Base-by-base conservation (phyloP, 2,329 filamentous ascomycete species). In the Diaporthe vaccinii region DNA sequence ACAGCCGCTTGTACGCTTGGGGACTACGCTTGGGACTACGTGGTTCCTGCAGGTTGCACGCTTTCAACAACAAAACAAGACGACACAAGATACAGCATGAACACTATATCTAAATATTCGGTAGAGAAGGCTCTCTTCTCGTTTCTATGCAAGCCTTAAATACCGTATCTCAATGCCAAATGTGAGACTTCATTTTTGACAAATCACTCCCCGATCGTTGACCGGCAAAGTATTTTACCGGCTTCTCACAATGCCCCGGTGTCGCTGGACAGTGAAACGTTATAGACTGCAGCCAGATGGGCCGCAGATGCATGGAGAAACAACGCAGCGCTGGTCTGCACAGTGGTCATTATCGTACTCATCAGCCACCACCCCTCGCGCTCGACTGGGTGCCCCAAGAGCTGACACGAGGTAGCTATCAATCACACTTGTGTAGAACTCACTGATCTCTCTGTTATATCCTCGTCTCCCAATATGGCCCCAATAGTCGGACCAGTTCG, bases 401-500 rank as follows among this genome's bases (percentile, higher is more conserved):
- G 36, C 36, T 39, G 10, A 4, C 36, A 14, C 2, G 36, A 39
- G 3, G 36, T 12, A 39, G 36, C 3, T 39, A 39, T 12, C 36
- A 39, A 39, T 39, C 10, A 39, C 12, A 39, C 14, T 39, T 12
- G 12, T 44, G 41, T 20, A 44, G 41, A 20, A 15, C 15, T 51
- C 49, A n/a, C 49, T 34, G 17, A 1, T 6, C 1, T 15, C 17
- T 22, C 17, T 12, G 2, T 59, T 2, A 36, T 1, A 4, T 10
- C 28, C 2, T 68, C 44, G 39, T 1, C 20, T 68, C 12, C 62
- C 62, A 28, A 68, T n/a, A 25, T 68, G 62, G 0, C 44, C 62
- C 62, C 28, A 67, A 34, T 67, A 67, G 4, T 49, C 14, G 20
- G 62, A 51, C 62, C 62, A 67, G 31, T 51, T 41, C 12, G 62